phyloP scores from a whole-genome alignment of 495 filamentous ascomycete genomes.

The Penicillium ucsense region DNA sequence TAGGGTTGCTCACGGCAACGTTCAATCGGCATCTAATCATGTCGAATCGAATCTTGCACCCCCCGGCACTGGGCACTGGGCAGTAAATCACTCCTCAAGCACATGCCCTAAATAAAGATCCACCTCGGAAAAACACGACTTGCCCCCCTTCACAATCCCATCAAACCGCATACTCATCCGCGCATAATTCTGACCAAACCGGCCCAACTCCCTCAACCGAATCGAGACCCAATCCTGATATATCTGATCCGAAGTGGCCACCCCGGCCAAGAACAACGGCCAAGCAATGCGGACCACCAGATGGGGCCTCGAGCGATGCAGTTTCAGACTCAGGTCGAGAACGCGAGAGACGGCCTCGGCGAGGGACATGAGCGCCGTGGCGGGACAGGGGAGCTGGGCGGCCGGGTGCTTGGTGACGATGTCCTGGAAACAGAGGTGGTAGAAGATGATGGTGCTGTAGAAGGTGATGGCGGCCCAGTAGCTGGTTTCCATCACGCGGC shows the following conservation, averaged over 20 bases:
- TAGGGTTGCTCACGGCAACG: too few species aligned
- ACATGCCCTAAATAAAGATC: background rate
- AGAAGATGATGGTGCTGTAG: slow-evolving; percentile 20
- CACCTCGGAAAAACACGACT: slow-evolving; percentile 7
- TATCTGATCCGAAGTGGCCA: slow-evolving; percentile 21
- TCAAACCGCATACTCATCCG: slow-evolving; percentile 17
- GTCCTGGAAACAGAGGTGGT: slow-evolving; percentile 20
- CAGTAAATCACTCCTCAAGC: too few species aligned
- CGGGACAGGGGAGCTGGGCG: background rate
- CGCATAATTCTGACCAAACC: slow-evolving; percentile 18
- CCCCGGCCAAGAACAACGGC: slow-evolving; percentile 23
- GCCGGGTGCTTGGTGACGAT: slow-evolving; percentile 3
- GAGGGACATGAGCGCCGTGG: slow-evolving; percentile 10
- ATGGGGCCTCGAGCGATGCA: slow-evolving; percentile 21
- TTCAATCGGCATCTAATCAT: too few species aligned
- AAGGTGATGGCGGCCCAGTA: slow-evolving; percentile 25
- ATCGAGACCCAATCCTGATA: slow-evolving; percentile 30
- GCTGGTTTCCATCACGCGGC: slow-evolving; percentile 22
- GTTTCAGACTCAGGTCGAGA: slow-evolving; percentile 19
- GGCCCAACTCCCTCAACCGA: slow-evolving; percentile 21
- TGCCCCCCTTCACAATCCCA: slow-evolving; percentile 15
- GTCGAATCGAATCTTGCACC: too few species aligned
- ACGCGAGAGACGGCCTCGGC: slow-evolving; percentile 15
- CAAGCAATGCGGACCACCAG: slow-evolving; percentile 21
- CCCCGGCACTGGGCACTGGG: too few species aligned